phyloP scores from a whole-genome alignment of 164 flowering plant genomes.

The Cinnamomum chago region DNA sequence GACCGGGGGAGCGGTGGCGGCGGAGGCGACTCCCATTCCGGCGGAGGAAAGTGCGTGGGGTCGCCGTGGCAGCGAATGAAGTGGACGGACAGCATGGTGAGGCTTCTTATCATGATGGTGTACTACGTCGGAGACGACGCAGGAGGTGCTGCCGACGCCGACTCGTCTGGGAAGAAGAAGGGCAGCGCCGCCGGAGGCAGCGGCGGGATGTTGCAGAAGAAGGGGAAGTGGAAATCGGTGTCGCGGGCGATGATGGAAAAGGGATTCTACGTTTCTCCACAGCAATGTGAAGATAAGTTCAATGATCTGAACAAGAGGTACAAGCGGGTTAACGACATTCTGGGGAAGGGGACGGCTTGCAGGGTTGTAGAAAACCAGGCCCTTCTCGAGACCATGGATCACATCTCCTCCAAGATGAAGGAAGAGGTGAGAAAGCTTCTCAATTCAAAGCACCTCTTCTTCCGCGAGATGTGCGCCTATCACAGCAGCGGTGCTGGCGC shows the following conservation, averaged over 20 bases:
- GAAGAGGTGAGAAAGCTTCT: conserved; percentile 80
- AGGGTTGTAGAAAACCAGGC: conserved; percentile 88
- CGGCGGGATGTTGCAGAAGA: conserved; percentile 61
- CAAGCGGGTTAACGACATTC: conserved; percentile 86
- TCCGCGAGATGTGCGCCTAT: conserved; percentile 96
- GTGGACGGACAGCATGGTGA: conserved; percentile 82
- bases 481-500: conserved; percentile 62
- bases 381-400: conserved; percentile 72
- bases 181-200: conserved; percentile 22
- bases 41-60: conserved; percentile 35
- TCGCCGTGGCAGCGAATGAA: conserved; percentile 89
- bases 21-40: conserved; percentile 11
- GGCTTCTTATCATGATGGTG: conserved; percentile 49
- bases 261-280: conserved; percentile 87
- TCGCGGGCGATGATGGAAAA: conserved; percentile 86
- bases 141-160: conserved; percentile 32
- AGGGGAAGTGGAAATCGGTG: conserved; percentile 90
- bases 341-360: conserved; percentile 87
- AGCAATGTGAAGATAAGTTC: conserved; percentile 96
- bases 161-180: conserved; percentile 13
- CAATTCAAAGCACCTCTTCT: conserved; percentile 90
- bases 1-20: conserved; percentile 33
- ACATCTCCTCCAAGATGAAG: conserved; percentile 65
- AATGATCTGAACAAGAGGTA: conserved; percentile 96
- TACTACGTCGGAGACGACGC: conserved; percentile 50